These are phyloP conservation scores for Stentor coeruleus DNA, from an alignment of 73 alveolate genomes.

Conservation along the genomic window DNA sequence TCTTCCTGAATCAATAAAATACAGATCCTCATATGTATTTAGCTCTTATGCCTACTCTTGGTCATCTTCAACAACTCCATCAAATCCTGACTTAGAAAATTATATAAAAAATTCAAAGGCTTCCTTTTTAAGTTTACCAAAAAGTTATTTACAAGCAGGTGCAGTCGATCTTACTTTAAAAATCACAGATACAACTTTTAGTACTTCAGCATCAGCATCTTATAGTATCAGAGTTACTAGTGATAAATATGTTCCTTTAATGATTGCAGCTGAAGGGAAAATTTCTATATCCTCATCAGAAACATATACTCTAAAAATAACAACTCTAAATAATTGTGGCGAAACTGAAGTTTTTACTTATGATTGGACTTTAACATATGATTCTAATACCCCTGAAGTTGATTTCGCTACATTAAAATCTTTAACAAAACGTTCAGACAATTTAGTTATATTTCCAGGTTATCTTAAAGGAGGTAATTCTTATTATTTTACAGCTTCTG, in stretches of 20 bases:
- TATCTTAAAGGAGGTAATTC: too few relatives aligned
- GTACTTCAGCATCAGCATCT: not conserved
- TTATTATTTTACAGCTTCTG: not conserved
- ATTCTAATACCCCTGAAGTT: too few relatives aligned
- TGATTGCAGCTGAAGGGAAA: not conserved
- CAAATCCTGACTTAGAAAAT: not conserved
- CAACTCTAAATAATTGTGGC: too few relatives aligned
- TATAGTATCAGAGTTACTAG: not conserved
- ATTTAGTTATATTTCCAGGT: not conserved
- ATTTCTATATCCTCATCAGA: too few relatives aligned
- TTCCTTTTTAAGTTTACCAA: not conserved
- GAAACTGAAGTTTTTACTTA: too few relatives aligned
- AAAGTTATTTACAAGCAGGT: not conserved
- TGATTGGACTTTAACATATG: too few relatives aligned
- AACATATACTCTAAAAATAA: too few relatives aligned
- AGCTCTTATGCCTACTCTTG: not conserved
- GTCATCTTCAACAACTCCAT: not conserved
- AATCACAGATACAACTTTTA: not conserved
- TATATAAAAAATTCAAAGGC: not conserved
- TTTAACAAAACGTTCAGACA: not conserved
- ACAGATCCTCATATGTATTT: not conserved
- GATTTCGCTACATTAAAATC: too few relatives aligned
- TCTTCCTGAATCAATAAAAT: not conserved
- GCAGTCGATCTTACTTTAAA: not conserved
- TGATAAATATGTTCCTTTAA: too few relatives aligned